Conservation (phyloP, 345 rosid genomes). For the Sonneratia caseolaris region DNA sequence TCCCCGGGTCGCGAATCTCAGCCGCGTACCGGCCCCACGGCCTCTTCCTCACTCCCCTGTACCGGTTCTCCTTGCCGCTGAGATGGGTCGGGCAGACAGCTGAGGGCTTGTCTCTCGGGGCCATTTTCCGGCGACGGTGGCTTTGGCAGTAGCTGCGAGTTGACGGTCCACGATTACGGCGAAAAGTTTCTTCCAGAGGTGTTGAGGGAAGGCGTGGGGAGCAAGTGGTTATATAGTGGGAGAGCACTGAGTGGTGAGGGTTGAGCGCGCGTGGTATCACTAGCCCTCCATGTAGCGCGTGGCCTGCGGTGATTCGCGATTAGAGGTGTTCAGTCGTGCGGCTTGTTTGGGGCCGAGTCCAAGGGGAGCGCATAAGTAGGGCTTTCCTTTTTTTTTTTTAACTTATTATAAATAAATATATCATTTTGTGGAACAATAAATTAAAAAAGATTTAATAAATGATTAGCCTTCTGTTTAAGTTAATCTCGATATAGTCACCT, state of each 20-base stretch:
- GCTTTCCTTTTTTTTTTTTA: too few species aligned
- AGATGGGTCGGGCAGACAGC: slow-evolving; percentile 6
- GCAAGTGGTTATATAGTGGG: neutral
- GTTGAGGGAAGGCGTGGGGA: neutral
- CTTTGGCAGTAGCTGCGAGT: too few species aligned
- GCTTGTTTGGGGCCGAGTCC: slow-evolving; percentile 8
- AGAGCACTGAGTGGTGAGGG: neutral
- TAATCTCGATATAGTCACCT: too few species aligned
- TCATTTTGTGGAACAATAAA: too few species aligned
- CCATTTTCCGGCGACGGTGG: slow-evolving; percentile 3
- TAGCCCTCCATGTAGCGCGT: neutral
- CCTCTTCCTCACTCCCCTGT: slow-evolving; percentile 20
- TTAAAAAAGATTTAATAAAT: too few species aligned
- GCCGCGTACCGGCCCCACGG: slow-evolving; percentile 26
- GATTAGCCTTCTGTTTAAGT: too few species aligned
- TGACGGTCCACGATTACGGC: neutral
- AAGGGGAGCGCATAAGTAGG: neutral
- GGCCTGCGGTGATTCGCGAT: neutral
- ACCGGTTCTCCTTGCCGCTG: slow-evolving; percentile 13
- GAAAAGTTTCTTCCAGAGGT: neutral
- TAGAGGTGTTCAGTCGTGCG: slow-evolving; percentile 5
- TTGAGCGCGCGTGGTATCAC: neutral
- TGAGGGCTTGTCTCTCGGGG: slow-evolving; percentile 8
- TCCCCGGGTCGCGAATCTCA: slow-evolving; percentile 24
- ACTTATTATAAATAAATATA: too few species aligned